A percentile compares a stretch with the other conserved stretches of the same genome.
Evolutionary conservation across 306 rosid genomes (phyloP).

Genomic region (Pterocarpus santalinus): DNA sequence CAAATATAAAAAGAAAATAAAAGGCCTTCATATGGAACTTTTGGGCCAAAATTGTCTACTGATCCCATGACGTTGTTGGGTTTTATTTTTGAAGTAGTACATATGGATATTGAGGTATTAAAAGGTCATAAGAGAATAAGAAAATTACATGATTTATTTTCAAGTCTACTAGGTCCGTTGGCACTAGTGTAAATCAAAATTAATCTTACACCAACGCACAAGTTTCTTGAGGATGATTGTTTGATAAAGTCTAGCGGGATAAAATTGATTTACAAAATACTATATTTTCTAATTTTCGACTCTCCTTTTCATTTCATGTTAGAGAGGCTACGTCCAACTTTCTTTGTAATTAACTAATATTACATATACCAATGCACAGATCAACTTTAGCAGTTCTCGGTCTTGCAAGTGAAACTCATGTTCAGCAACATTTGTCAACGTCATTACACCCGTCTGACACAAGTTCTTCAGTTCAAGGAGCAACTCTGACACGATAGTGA

Average conservation of each 20-base stretch:
- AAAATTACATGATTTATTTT: slow-evolving; percentile 5
- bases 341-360: slow-evolving; percentile 16
- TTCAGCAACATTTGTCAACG: slow-evolving; percentile 63
- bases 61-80: neutral
- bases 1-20: too few relatives aligned
- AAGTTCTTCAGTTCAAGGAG: slow-evolving; percentile 75
- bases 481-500: slow-evolving; percentile 63
- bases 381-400: slow-evolving; percentile 76
- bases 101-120: neutral
- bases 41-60: neutral
- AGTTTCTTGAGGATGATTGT: neutral
- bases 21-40: neutral
- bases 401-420: slow-evolving; percentile 67
- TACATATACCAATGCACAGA: slow-evolving; percentile 57
- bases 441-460: slow-evolving; percentile 67
- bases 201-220: neutral
- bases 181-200: neutral
- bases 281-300: neutral
- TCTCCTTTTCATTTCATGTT: neutral
- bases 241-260: neutral
- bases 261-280: neutral
- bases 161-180: neutral
- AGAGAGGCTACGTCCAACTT: slow-evolving; percentile 30
- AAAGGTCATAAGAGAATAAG: neutral
- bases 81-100: slow-evolving; percentile 4